Evolutionary conservation across 1,284 basidiomycete species (phyloP), one percentile per base, ranked within the genome.

Genomic region (Pholiota adiposa): DNA sequence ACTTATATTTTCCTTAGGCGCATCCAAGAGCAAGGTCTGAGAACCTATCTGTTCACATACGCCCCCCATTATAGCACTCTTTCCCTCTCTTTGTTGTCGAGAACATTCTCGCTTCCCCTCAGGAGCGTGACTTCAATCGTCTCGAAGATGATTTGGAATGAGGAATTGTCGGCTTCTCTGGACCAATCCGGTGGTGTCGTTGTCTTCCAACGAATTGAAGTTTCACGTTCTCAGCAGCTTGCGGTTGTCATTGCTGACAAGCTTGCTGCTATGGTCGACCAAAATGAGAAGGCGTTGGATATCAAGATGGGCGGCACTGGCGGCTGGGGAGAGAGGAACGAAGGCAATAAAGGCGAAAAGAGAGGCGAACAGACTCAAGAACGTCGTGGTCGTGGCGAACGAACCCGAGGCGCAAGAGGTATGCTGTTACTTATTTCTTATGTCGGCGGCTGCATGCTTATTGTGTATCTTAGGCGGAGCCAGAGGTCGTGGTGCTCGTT

Each of bases 121-220:
- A 85, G 89, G 53, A 80, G 87, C 12, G 94, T 98, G 7, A 95
- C 92, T 4, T 96, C 96, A 23, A 89, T 98, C 68, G 93, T 98
- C 50, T 96, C 93, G 49, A 94, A 96, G 78, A 98, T 99, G 97
- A 98, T 99, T 71, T 98, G 96, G 95, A 95, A 87, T 69, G 97
- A 98, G 73, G 96, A 98, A 74, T 82, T 99, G 14, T 84, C 93
- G 0, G 97, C 97, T 1, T 96, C 94, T 31, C 82, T 99, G 59
- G 97, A 99, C 73, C 93, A 93, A 73, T 88, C 93, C 18, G 88
- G 88, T 54, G 86, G 88, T 56, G 94, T 96, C 48, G 82, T 97
- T 53, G 88, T 96, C 51, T 94, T 98, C 82, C 92, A 97, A 73
- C 88, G 92, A 56, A 86, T 94, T 56, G 95, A 98, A 69, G 84